A percentile compares a stretch with the other conserved stretches of the same genome.
Conservation (phyloP, 352 stramenopile genomes). For the Phytophthora kernoviae region DNA sequence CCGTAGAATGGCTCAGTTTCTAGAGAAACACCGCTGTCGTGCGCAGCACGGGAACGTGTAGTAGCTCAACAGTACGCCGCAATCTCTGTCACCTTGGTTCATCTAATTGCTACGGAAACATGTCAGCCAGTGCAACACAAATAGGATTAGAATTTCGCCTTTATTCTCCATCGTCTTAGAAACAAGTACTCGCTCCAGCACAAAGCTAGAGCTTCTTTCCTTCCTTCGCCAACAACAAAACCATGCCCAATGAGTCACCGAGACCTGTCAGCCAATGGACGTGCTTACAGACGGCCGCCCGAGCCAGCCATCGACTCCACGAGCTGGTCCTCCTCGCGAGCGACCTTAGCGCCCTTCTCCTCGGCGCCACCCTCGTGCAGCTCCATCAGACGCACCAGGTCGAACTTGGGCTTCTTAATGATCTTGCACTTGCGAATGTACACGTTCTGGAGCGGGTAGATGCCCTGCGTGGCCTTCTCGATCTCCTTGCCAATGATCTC, state of each 20-base stretch:
- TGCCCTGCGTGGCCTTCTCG: constrained; percentile 95
- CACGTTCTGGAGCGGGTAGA: constrained; percentile 99
- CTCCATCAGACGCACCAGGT: constrained; percentile 99
- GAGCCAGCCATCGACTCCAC: constrained; percentile 88
- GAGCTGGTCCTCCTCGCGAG: constrained; percentile 84
- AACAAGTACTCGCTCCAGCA: constrained; percentile 39
- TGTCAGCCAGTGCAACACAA: constrained; percentile 18
- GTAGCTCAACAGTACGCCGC: too few relatives aligned
- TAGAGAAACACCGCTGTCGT: too few relatives aligned
- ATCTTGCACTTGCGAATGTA: constrained; percentile 99
- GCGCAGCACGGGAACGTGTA: too few relatives aligned
- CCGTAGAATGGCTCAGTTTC: too few relatives aligned
- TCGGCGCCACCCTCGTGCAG: constrained; percentile 96
- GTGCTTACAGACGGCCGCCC: constrained; percentile 89
- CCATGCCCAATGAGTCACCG: constrained; percentile 37
- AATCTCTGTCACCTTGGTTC: too few relatives aligned
- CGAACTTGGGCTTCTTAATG: constrained; percentile 99
- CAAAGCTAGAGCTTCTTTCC: constrained; percentile 12
- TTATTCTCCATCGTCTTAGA: constrained; percentile 84
- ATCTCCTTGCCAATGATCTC: constrained; percentile 99
- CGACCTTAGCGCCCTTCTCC: constrained; percentile 92
- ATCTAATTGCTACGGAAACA: background rate
- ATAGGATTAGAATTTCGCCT: constrained; percentile 82
- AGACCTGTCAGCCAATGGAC: constrained; percentile 27
- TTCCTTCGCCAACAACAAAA: constrained; percentile 45